A percentile compares a stretch with the other conserved stretches of the same genome.
Evolutionary conservation across 805 yeast species (phyloP).

Genomic region (Lipomyces kockii): DNA sequence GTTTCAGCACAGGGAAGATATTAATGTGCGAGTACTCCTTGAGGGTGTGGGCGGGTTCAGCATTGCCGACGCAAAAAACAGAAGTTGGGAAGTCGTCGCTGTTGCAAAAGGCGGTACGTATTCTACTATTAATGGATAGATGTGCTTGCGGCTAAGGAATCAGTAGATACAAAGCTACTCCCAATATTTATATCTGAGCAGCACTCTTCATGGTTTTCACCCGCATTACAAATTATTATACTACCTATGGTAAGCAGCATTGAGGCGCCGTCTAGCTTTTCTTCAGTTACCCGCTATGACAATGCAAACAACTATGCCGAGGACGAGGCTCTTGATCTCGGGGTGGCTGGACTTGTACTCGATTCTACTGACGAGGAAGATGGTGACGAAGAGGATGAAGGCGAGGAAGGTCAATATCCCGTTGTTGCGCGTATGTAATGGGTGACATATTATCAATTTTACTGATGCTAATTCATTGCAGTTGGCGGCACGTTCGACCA

Average conservation of each 20-base stretch:
- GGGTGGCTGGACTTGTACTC: constrained; percentile 24
- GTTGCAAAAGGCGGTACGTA: constrained; percentile 40
- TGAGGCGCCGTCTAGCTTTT: neutral
- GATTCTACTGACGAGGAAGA: constrained; percentile 21
- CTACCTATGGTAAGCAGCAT: constrained; percentile 27
- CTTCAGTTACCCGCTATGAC: constrained; percentile 13
- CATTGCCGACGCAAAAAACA: constrained; percentile 37
- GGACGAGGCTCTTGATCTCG: constrained; percentile 12
- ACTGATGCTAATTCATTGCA: constrained; percentile 44
- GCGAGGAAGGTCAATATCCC: constrained; percentile 32
- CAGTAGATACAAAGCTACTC: constrained; percentile 25
- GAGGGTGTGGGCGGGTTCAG: constrained; percentile 44
- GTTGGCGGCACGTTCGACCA: constrained; percentile 98
- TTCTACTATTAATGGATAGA: neutral
- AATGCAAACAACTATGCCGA: neutral
- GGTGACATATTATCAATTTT: neutral
- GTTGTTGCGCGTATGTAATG: constrained; percentile 32
- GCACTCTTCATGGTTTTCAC: constrained; percentile 23
- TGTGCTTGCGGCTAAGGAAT: neutral
- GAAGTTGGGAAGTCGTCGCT: constrained; percentile 45
- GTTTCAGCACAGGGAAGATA: constrained; percentile 27
- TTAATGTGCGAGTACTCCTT: constrained; percentile 42
- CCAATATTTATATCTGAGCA: constrained; percentile 33
- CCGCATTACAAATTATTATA: constrained; percentile 34
- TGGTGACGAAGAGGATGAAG: constrained; percentile 25